phyloP scores from a whole-genome alignment of 2,329 filamentous ascomycete species.

The Didymellaceae sp. region DNA sequence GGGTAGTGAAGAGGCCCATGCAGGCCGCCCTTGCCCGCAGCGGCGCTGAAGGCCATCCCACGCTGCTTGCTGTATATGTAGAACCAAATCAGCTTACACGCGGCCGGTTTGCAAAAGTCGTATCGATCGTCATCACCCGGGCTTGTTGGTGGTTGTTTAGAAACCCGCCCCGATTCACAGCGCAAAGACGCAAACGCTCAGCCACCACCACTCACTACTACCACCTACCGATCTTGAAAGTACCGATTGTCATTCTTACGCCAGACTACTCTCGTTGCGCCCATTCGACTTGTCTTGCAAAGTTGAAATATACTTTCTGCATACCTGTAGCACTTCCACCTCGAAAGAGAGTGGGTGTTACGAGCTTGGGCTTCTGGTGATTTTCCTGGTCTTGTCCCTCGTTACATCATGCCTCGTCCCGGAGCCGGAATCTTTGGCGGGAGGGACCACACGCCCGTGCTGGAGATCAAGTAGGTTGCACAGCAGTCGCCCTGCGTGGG shows the following conservation, averaged over 20 bases:
- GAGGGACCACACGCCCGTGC: conserved; percentile 38
- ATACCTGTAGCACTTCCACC: neutral
- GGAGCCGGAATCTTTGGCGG: conserved; percentile 45
- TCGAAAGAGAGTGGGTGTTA: conserved; percentile 5
- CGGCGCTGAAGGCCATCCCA: conserved; percentile 17
- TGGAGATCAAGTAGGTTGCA: conserved; percentile 53
- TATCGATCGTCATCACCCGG: conserved; percentile 10
- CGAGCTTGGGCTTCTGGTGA: conserved; percentile 1
- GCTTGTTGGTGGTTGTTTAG: conserved; percentile 4
- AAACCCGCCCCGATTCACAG: conserved; percentile 3
- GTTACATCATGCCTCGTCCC: conserved; percentile 40
- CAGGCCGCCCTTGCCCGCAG: conserved; percentile 32
- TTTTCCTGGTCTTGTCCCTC: conserved; percentile 20
- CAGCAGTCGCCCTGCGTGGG: conserved; percentile 5
- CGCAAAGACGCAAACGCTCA: conserved; percentile 13
- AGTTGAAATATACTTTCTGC: neutral
- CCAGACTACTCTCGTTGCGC: conserved; percentile 2
- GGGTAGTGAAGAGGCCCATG: conserved; percentile 4
- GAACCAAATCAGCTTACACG: conserved; percentile 10
- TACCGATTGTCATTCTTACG: conserved; percentile 5
- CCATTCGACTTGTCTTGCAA: neutral
- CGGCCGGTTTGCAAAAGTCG: conserved; percentile 8
- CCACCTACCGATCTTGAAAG: neutral
- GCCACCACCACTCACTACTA: conserved; percentile 11
- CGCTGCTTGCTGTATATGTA: conserved; percentile 18